Conservation (phyloP, 192 early-diverging fungal genomes). For the Dissophora ornata region DNA sequence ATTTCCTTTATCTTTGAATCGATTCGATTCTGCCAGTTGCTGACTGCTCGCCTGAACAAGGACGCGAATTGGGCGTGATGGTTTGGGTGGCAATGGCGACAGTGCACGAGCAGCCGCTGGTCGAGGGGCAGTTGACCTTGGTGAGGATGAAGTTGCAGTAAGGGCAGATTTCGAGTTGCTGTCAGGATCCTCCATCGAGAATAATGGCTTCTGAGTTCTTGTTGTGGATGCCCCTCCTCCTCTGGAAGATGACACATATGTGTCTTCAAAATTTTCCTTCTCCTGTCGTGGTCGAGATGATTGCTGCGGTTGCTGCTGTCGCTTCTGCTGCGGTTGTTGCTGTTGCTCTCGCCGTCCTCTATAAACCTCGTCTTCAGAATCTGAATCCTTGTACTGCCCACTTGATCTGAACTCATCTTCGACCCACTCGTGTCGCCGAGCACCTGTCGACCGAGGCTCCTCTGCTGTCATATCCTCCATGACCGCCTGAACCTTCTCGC, state of each 20-base stretch:
- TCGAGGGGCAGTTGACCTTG: constrained; percentile 3
- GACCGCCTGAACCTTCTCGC: constrained; percentile 69
- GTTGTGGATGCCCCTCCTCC: constrained; percentile 14
- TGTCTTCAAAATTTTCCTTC: constrained; percentile 41
- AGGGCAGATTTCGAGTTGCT: background rate
- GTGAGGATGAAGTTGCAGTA: constrained; percentile 1
- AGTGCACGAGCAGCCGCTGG: background rate
- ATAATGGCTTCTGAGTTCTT: constrained; percentile 6
- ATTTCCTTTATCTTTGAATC: constrained; percentile 76
- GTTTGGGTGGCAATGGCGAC: constrained; percentile 45
- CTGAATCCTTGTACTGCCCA: constrained; percentile 42
- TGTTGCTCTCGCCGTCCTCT: constrained; percentile 27
- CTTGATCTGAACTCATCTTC: constrained; percentile 18
- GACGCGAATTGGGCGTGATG: constrained; percentile 37
- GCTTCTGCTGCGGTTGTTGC: constrained; percentile 12
- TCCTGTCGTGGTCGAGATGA: constrained; percentile 21
- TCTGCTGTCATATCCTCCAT: constrained; percentile 68
- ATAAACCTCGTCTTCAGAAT: constrained; percentile 46
- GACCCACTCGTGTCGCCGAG: constrained; percentile 28
- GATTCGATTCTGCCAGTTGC: constrained; percentile 53
- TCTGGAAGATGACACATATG: constrained; percentile 55
- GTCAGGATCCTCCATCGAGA: constrained; percentile 16
- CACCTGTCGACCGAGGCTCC: constrained; percentile 23
- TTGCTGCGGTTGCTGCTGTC: constrained; percentile 16
- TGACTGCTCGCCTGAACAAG: constrained; percentile 57